Conservation (phyloP, 2,329 filamentous ascomycete genomes). For the Ophiognomonia clavigignenti-juglandacearum region DNA sequence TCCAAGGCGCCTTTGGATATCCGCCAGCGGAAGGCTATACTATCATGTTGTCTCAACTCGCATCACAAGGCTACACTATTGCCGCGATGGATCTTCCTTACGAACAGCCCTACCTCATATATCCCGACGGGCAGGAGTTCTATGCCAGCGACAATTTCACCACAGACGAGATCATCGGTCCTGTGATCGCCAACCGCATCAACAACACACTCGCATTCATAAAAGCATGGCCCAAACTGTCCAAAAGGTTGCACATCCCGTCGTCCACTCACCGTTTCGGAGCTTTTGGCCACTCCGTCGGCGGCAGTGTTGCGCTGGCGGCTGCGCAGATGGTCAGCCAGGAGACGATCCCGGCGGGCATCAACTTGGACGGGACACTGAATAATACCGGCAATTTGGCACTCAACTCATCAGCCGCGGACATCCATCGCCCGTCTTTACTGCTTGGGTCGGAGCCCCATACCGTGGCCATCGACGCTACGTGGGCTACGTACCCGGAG, state of each 20-base stretch:
- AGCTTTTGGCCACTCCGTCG: conserved; percentile 11
- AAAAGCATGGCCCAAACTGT: conserved; percentile 6
- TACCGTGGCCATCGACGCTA: background rate
- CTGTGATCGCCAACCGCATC: conserved; percentile 4
- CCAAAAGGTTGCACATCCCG: background rate
- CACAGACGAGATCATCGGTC: background rate
- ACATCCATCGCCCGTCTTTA: conserved; percentile 1
- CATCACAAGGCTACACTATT: conserved; percentile 6
- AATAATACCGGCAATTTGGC: background rate
- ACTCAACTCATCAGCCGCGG: background rate
- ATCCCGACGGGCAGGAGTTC: conserved; percentile 5
- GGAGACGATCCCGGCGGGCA: background rate
- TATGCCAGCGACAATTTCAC: background rate
- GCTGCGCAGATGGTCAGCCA: conserved; percentile 1
- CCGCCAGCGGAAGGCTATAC: conserved; percentile 9
- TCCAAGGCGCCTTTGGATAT: background rate
- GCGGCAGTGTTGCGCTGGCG: conserved; percentile 3
- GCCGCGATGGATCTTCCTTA: conserved; percentile 11
- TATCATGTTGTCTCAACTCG: conserved; percentile 9
- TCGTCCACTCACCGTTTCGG: conserved; percentile 8
- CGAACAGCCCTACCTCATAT: conserved; percentile 11
- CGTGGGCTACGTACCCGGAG: conserved; percentile 19
- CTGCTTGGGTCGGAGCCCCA: conserved; percentile 5
- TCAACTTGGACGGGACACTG: conserved; percentile 11
- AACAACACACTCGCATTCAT: conserved; percentile 10